Evolutionary conservation across 2,329 filamentous ascomycete genomes (phyloP).

Genomic region (Tolypocladium pustulatum): DNA sequence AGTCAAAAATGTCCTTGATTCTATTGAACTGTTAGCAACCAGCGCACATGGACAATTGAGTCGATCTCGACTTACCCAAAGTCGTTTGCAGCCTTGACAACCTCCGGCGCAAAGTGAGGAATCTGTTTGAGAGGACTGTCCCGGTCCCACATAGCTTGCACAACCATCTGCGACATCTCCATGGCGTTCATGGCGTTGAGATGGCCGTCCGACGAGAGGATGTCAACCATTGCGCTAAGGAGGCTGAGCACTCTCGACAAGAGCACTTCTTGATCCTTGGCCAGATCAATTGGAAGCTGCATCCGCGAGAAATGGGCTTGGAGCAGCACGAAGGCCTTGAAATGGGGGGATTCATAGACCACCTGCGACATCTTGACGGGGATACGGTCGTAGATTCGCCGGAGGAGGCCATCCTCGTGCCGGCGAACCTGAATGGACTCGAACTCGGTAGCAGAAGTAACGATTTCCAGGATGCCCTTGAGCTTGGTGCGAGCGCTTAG

Average conservation of each 20-base stretch:
- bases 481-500: slow-evolving; percentile 82
- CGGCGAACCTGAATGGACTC: slow-evolving; percentile 89
- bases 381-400: slow-evolving; percentile 85
- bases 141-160: slow-evolving; percentile 98
- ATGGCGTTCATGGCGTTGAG: slow-evolving; percentile 97
- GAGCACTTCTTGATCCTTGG: slow-evolving; percentile 89
- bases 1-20: slow-evolving; percentile 91
- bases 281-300: slow-evolving; percentile 89
- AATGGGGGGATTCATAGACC: slow-evolving; percentile 86
- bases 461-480: slow-evolving; percentile 93
- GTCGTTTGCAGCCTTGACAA: slow-evolving; percentile 71
- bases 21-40: slow-evolving; percentile 31
- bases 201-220: slow-evolving; percentile 89
- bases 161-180: slow-evolving; percentile 99
- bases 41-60: neutral
- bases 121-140: slow-evolving; percentile 97
- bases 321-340: slow-evolving; percentile 94
- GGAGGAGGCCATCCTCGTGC: slow-evolving; percentile 79
- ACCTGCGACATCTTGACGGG: slow-evolving; percentile 90
- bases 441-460: slow-evolving; percentile 94
- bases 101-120: slow-evolving; percentile 79
- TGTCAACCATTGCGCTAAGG: slow-evolving; percentile 85
- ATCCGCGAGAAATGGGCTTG: slow-evolving; percentile 97
- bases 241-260: slow-evolving; percentile 77
- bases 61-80: slow-evolving; percentile 48